These are phyloP conservation scores for Platanthera guangdongensis DNA, from an alignment of 106 monocot species.

Conservation along the genomic window DNA sequence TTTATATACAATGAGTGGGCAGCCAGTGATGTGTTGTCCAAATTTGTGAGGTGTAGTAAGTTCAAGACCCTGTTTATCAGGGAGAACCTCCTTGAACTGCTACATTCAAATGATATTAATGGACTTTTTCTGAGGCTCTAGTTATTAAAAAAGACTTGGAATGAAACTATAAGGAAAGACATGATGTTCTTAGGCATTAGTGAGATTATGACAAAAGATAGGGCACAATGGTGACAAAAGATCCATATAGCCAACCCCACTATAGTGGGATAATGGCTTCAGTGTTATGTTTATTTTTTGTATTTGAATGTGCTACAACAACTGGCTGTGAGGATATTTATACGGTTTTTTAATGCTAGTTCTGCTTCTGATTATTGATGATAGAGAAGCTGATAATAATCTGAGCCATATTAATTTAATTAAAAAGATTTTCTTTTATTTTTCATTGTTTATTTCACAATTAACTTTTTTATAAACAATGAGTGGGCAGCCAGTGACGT, in stretches of 20 bases:
- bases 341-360: neutral
- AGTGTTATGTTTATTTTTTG: neutral
- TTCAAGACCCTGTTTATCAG: conserved; percentile 3
- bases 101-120: conserved; percentile 17
- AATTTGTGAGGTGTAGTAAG: neutral
- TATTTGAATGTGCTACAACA: neutral
- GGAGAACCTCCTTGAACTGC: conserved; percentile 20
- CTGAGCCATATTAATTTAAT: neutral
- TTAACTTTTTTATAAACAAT: neutral
- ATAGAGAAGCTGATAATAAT: neutral
- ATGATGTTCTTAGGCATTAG: too few species aligned
- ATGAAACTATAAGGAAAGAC: too few species aligned
- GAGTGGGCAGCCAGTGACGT: neutral
- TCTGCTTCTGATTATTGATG: conserved; percentile 1
- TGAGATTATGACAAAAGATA: neutral
- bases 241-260: too few species aligned
- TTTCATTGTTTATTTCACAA: neutral
- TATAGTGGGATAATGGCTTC: too few species aligned
- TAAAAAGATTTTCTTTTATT: too few species aligned
- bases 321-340: neutral
- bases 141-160: too few species aligned
- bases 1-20: neutral
- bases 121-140: conserved; percentile 13
- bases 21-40: conserved; percentile 2
- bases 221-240: too few species aligned